Conservation (phyloP, 257 asterid genomes). For the Nicotiana obtusifolia region DNA sequence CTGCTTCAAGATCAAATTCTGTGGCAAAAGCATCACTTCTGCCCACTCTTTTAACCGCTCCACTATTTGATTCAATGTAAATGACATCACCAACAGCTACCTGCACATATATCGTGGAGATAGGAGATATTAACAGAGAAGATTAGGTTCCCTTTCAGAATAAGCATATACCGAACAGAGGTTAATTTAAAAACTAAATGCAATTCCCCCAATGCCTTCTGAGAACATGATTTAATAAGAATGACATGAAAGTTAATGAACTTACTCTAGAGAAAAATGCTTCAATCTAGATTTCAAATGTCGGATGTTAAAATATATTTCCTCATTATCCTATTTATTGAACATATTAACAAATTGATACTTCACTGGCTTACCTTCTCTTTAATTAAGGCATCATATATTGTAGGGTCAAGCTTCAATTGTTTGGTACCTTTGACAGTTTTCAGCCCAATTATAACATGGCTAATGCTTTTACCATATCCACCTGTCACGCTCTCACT, state of each 20-base stretch:
- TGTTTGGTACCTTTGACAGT: slow-evolving; percentile 95
- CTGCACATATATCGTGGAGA: slow-evolving; percentile 36
- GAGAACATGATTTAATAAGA: neutral
- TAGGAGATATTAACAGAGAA: slow-evolving; percentile 1
- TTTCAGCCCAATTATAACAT: slow-evolving; percentile 89
- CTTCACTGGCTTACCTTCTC: slow-evolving; percentile 51
- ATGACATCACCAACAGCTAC: slow-evolving; percentile 99
- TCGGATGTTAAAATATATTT: neutral
- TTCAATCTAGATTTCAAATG: neutral
- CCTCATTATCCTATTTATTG: neutral
- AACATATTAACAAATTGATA: neutral
- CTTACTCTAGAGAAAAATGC: neutral
- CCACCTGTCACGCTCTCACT: slow-evolving; percentile 93
- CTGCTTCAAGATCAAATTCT: slow-evolving; percentile 96
- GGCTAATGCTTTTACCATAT: slow-evolving; percentile 87
- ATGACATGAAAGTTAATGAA: neutral
- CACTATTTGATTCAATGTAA: slow-evolving; percentile 86
- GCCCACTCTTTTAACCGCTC: slow-evolving; percentile 98
- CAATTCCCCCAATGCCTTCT: neutral
- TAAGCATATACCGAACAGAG: neutral
- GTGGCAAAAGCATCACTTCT: slow-evolving; percentile 98
- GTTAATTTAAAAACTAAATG: neutral
- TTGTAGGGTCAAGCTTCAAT: slow-evolving; percentile 89
- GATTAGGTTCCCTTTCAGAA: neutral
- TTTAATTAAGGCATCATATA: slow-evolving; percentile 87